Base-by-base conservation (phyloP, 129 eudicot genomes). In the Flaveria linearis region DNA sequence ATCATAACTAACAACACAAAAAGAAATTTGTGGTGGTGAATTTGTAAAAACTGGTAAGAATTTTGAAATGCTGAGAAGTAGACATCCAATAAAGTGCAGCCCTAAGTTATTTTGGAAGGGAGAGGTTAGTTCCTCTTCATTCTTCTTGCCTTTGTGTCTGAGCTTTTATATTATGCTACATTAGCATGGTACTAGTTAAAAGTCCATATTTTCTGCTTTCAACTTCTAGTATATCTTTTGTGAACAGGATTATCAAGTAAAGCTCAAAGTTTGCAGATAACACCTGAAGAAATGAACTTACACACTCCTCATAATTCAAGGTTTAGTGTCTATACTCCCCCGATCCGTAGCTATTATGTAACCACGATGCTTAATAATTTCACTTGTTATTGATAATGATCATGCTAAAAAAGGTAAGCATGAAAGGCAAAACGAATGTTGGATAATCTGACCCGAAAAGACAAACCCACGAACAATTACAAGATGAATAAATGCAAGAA, bases 201-300 rank as follows among this genome's bases (percentile, higher is more conserved):
- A 23, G 39, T 61, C 12, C 25, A n/a, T 50, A 47, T 36, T 14
- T 22, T 63, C 39, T 20, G 25, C 2, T 30, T 39, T 46, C 2
- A 60, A 15, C 63, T 23, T 51, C 13, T 22, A 41, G 57, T 42
- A 42, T 41, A 50, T 81, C 69, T 63, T 69, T 20, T 55, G 3
- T 75, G 41, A 49, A 53, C 88, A 92, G 97, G 93, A 26, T 74
- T 83, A 76, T 86, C 90, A 12, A 87, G 88, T 68, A 85, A 72
- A 78, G 58, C 81, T 55, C 75, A 47, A 51, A 82, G 80, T 6
- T 65, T 83, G 68, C 82, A 79, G 60, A 60, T 87, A 55, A 82
- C 82, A 74, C 87, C 79, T 22, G 89, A 81, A 15, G 87, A 82
- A 76, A 74, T 80, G 63, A 85, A 82, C 76, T 25, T 73, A 47